Percentiles rank a stretch among this genome's conserved stretches.
These are phyloP conservation scores for Teratosphaeria pseudoeucalypti DNA, from an alignment of 2,329 filamentous ascomycete species.

Conservation along the genomic window DNA sequence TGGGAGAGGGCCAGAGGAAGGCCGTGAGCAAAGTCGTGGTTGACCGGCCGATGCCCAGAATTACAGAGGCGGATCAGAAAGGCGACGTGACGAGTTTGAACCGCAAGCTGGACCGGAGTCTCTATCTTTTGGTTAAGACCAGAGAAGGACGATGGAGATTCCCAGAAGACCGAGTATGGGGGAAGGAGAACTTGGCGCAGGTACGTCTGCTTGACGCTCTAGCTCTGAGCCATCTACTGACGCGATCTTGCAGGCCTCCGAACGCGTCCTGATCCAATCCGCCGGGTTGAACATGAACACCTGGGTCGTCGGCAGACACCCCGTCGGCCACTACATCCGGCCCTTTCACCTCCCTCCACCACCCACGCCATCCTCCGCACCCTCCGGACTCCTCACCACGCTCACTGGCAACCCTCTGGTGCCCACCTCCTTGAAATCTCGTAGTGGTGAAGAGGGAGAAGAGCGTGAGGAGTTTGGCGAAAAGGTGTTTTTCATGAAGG, in stretches of 20 bases:
- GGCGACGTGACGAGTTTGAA: conserved; percentile 71
- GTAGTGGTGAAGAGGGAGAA: conserved; percentile 15
- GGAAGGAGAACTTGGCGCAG: conserved; percentile 68
- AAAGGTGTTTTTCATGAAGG: conserved; percentile 95
- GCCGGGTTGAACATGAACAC: conserved; percentile 97
- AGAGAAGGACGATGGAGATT: conserved; percentile 69
- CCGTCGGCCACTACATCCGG: conserved; percentile 66
- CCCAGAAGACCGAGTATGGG: conserved; percentile 58
- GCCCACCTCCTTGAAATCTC: conserved; percentile 12
- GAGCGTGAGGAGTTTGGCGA: conserved; percentile 46
- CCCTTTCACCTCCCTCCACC: conserved; percentile 35
- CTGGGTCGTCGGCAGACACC: conserved; percentile 87
- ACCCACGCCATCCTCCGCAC: not conserved
- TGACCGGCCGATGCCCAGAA: conserved; percentile 58
- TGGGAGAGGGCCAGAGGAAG: conserved; percentile 16
- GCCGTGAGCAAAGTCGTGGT: conserved; percentile 31
- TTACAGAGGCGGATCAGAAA: conserved; percentile 67
- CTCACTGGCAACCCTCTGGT: conserved; percentile 16
- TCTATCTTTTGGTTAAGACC: conserved; percentile 78
- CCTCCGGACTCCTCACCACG: conserved; percentile 12
- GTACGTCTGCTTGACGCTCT: conserved; percentile 44
- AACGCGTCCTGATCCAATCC: conserved; percentile 63
- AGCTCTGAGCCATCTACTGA: not conserved
- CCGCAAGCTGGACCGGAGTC: conserved; percentile 64
- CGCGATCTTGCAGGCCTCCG: conserved; percentile 54